These are phyloP conservation scores for Suillus lakei DNA, from an alignment of 768 basidiomycete genomes.

Conservation along the genomic window DNA sequence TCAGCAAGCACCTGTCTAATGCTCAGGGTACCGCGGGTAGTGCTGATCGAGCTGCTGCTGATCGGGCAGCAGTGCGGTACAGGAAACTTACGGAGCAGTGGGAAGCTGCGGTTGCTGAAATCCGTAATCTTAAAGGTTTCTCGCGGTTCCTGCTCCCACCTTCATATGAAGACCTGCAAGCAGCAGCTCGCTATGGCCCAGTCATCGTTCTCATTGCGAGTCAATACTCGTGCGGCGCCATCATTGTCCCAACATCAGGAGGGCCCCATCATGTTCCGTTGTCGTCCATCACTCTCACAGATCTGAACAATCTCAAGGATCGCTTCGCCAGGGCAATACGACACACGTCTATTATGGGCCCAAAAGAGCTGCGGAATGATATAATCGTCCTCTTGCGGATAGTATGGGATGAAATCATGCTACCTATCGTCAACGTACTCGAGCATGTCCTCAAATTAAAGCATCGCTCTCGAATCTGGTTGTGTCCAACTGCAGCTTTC, in stretches of 20 bases:
- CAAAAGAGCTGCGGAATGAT: neutral
- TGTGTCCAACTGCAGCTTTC: constrained; percentile 18
- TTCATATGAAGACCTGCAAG: constrained; percentile 11
- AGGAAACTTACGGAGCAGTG: neutral
- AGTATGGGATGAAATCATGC: neutral
- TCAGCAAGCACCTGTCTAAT: neutral
- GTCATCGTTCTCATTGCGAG: constrained; percentile 23
- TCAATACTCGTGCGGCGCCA: constrained; percentile 17
- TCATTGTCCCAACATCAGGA: constrained; percentile 7
- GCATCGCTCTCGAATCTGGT: constrained; percentile 9
- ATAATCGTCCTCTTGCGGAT: neutral
- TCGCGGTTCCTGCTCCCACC: constrained; percentile 14
- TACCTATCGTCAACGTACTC: neutral
- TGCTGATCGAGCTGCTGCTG: neutral
- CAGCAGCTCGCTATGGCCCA: constrained; percentile 22
- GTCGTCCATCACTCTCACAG: neutral
- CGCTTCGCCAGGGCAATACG: neutral
- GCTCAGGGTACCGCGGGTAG: neutral
- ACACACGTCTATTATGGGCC: neutral
- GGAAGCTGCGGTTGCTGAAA: neutral
- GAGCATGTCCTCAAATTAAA: rapidly evolving
- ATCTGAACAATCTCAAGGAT: neutral
- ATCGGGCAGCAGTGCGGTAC: rapidly evolving
- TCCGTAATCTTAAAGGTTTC: constrained; percentile 13
- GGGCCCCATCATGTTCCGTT: neutral